A percentile compares a stretch with the other conserved stretches of the same genome.
phyloP scores from a whole-genome alignment of 257 asterid genomes.

The Ophiorrhiza pumila region DNA sequence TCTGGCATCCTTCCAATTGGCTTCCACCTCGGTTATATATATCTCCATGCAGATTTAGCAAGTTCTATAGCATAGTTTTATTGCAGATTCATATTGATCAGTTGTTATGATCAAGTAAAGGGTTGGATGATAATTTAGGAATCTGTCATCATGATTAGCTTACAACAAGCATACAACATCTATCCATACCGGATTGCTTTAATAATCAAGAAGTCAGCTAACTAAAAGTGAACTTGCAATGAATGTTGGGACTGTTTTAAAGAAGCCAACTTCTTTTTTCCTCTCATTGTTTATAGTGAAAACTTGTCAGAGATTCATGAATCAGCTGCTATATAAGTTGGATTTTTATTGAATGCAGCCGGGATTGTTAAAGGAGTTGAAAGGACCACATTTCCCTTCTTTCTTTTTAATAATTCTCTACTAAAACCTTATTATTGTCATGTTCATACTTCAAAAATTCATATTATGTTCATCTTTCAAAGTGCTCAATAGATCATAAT shows the following conservation, averaged over 20 bases:
- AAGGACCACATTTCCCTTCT: neutral
- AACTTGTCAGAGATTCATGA: neutral
- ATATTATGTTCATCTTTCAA: too few species aligned
- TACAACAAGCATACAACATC: neutral
- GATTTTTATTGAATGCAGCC: neutral
- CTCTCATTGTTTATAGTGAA: neutral
- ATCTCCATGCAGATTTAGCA: constrained; percentile 1
- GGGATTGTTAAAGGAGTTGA: neutral
- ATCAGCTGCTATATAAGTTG: neutral
- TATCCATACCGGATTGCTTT: constrained; percentile 2
- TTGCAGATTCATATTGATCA: neutral
- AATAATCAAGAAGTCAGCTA: neutral
- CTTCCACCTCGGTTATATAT: constrained; percentile 4
- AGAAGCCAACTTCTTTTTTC: neutral
- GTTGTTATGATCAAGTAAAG: neutral
- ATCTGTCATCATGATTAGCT: constrained; percentile 2
- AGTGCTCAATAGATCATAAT: too few species aligned
- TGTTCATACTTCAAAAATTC: too few species aligned
- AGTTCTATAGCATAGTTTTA: neutral
- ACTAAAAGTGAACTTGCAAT: neutral
- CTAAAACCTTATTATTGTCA: too few species aligned
- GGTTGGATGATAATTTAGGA: neutral
- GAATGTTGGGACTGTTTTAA: neutral
- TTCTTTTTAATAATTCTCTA: neutral
- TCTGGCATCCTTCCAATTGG: constrained; percentile 5